phyloP scores from a whole-genome alignment of 352 stramenopile genomes.

The Globisporangium emineosum region DNA sequence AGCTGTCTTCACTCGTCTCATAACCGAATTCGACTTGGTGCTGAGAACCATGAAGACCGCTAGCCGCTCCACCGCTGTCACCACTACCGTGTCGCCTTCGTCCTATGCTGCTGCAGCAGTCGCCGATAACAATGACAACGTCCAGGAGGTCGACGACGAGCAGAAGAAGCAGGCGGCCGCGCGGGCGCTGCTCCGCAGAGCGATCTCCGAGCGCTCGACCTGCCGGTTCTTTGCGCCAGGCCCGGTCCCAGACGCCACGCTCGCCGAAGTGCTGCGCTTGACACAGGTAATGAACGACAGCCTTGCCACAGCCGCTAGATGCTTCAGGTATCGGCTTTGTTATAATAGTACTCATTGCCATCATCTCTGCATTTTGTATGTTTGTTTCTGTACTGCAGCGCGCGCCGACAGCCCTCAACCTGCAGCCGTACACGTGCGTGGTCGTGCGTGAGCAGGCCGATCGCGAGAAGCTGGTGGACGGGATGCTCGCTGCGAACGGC shows the following conservation, averaged over 20 bases:
- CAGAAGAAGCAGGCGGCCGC: background rate
- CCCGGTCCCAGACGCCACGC: constrained; percentile 46
- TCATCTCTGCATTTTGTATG: background rate
- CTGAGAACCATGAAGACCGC: background rate
- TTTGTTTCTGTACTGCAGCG: constrained; percentile 25
- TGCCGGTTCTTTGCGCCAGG: constrained; percentile 13
- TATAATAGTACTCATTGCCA: background rate
- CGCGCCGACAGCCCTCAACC: constrained; percentile 76
- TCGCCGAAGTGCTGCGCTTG: constrained; percentile 60
- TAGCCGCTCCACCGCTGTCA: background rate
- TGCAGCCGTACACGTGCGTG: constrained; percentile 74
- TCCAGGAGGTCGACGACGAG: background rate
- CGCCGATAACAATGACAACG: background rate
- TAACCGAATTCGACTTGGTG: background rate
- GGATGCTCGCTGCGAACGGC: constrained; percentile 77
- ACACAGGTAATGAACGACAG: constrained; percentile 37
- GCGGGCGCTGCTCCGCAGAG: constrained; percentile 11
- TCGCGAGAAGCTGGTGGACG: constrained; percentile 58
- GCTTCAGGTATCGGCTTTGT: too few species aligned
- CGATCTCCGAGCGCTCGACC: constrained; percentile 11
- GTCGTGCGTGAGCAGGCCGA: constrained; percentile 68
- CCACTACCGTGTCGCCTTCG: too few species aligned
- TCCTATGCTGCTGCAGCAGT: background rate
- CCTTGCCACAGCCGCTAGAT: too few species aligned
- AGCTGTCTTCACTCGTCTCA: background rate